phyloP scores from a whole-genome alignment of 495 filamentous ascomycete species.

The Neurospora discreta region DNA sequence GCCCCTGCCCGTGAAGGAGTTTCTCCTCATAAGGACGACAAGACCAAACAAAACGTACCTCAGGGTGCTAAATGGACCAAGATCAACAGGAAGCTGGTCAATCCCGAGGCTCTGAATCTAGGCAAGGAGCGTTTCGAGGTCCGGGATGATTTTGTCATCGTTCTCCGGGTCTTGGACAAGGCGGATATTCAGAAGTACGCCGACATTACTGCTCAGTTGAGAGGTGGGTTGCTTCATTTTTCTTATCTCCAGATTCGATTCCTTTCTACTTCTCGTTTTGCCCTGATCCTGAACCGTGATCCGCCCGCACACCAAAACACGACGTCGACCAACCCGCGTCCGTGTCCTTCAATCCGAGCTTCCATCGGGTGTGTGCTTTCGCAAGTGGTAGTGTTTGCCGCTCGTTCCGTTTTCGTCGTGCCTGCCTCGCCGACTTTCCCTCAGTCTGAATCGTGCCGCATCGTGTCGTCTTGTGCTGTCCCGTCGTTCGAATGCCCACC shows the following conservation, averaged over 20 bases:
- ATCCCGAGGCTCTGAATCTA: slow-evolving; percentile 64
- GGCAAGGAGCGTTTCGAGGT: slow-evolving; percentile 76
- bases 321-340: not conserved
- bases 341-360: not conserved
- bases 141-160: slow-evolving; percentile 73
- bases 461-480: not conserved
- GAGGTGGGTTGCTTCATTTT: slow-evolving; percentile 44
- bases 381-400: slow-evolving; percentile 1
- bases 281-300: not conserved
- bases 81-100: slow-evolving; percentile 72
- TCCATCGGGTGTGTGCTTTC: slow-evolving; percentile 1
- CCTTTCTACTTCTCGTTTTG: not conserved
- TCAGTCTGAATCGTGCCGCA: not conserved
- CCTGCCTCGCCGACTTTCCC: not conserved
- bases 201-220: slow-evolving; percentile 58
- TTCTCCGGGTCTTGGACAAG: slow-evolving; percentile 64
- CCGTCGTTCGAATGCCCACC: not conserved
- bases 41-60: slow-evolving; percentile 60
- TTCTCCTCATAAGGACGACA: slow-evolving; percentile 74
- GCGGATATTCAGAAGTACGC: slow-evolving; percentile 77
- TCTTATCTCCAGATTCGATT: not conserved
- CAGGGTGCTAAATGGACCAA: slow-evolving; percentile 79
- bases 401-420: not conserved
- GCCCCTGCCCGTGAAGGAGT: slow-evolving; percentile 79
- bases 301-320: not conserved